Percentiles rank a stretch among this genome's conserved stretches.
Evolutionary conservation across 768 basidiomycete species (phyloP).

Genomic region (Boletus rex-veris): DNA sequence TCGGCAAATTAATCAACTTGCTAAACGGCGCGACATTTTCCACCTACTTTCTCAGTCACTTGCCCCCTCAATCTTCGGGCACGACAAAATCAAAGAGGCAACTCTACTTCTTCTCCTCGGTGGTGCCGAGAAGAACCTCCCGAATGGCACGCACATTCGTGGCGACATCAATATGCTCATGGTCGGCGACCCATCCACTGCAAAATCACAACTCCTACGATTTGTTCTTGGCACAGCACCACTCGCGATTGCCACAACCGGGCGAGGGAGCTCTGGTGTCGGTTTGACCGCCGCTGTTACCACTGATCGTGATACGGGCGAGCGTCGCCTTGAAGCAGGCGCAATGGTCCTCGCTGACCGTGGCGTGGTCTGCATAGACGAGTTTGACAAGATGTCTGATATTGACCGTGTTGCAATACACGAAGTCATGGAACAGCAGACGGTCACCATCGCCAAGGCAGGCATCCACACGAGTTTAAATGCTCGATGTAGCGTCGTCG

Average conservation of each 20-base stretch:
- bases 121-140: constrained; percentile 95
- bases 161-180: constrained; percentile 99
- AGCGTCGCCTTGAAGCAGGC: constrained; percentile 93
- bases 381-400: constrained; percentile 99
- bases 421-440: constrained; percentile 99
- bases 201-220: constrained; percentile 93
- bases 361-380: constrained; percentile 98
- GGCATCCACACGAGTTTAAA: constrained; percentile 98
- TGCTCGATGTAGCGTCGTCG: constrained; percentile 95
- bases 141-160: constrained; percentile 97
- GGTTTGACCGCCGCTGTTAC: constrained; percentile 99
- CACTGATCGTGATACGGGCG: constrained; percentile 96
- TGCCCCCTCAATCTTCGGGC: constrained; percentile 96
- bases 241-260: constrained; percentile 96
- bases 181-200: constrained; percentile 99
- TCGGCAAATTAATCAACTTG: constrained; percentile 90
- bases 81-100: constrained; percentile 93
- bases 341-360: constrained; percentile 99
- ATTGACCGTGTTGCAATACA: constrained; percentile 98
- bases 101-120: constrained; percentile 90
- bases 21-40: constrained; percentile 86
- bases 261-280: constrained; percentile 96
- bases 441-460: constrained; percentile 98
- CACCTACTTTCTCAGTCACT: constrained; percentile 87
- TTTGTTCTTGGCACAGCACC: constrained; percentile 96